A percentile compares a stretch with the other conserved stretches of the same genome.
Evolutionary conservation across 2,329 filamentous ascomycete species (phyloP).

Genomic region (Nigrospora sphaerica): DNA sequence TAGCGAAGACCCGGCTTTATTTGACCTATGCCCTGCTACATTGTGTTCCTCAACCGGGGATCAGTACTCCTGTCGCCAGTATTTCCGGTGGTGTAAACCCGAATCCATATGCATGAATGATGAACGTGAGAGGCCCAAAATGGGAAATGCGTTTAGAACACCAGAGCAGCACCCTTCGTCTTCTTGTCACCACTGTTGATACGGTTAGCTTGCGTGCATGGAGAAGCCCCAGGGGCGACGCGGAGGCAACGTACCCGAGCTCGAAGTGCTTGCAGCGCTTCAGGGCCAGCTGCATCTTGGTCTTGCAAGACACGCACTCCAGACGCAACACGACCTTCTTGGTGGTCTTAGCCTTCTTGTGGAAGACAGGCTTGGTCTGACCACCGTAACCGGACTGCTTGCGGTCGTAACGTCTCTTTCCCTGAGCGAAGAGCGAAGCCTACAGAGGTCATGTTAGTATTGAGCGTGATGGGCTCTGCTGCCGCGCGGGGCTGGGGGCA

Average conservation of each 20-base stretch:
- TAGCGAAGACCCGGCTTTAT: constrained; percentile 16
- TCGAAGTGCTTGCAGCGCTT: constrained; percentile 99
- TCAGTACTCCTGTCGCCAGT: constrained; percentile 31
- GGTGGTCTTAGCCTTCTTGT: constrained; percentile 99
- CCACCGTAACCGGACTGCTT: constrained; percentile 99
- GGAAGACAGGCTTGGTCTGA: constrained; percentile 99
- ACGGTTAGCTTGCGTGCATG: constrained; percentile 30
- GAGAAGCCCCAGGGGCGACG: no score
- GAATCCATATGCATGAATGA: constrained; percentile 38
- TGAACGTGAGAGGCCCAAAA: constrained; percentile 11
- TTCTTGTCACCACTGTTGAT: constrained; percentile 95
- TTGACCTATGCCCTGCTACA: constrained; percentile 13
- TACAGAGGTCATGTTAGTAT: constrained; percentile 41
- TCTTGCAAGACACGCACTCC: constrained; percentile 97
- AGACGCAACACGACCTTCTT: constrained; percentile 99
- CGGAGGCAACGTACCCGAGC: constrained; percentile 68
- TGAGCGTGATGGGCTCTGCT: constrained; percentile 99
- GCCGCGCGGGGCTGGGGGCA: constrained; percentile 97
- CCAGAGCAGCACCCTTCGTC: constrained; percentile 99
- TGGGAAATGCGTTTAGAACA: constrained; percentile 71
- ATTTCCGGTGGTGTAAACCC: constrained; percentile 31
- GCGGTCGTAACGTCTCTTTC: constrained; percentile 99
- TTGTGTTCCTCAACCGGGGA: constrained; percentile 29
- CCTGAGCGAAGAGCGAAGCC: constrained; percentile 93
- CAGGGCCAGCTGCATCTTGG: constrained; percentile 93